These are phyloP conservation scores for Candida koratica DNA, from an alignment of 805 yeast genomes.

Conservation along the genomic window DNA sequence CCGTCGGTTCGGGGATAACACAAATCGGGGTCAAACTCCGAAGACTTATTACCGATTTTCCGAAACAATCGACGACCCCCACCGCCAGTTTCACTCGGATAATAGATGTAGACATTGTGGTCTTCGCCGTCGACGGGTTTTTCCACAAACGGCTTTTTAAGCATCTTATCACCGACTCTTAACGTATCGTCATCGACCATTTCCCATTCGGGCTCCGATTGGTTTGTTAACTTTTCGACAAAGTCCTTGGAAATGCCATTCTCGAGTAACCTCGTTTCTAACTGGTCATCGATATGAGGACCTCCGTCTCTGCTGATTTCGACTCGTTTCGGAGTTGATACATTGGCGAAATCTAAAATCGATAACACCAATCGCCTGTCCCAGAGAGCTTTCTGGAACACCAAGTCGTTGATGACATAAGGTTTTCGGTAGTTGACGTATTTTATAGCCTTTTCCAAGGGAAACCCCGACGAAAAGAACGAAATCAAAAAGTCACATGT, in stretches of 20 bases:
- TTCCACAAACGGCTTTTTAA: conserved; percentile 92
- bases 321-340: conserved; percentile 83
- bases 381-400: conserved; percentile 94
- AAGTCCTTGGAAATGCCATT: conserved; percentile 38
- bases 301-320: conserved; percentile 97
- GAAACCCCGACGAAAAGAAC: conserved; percentile 95
- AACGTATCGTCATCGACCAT: conserved; percentile 81
- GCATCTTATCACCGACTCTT: conserved; percentile 63
- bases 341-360: conserved; percentile 73
- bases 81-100: conserved; percentile 85
- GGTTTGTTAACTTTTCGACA: conserved; percentile 60
- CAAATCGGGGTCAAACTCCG: conserved; percentile 87
- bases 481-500: conserved; percentile 93
- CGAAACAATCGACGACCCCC: conserved; percentile 95
- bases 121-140: conserved; percentile 99
- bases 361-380: conserved; percentile 86
- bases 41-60: conserved; percentile 93
- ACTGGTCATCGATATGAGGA: conserved; percentile 67
- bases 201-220: conserved; percentile 72
- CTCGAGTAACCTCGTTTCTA: conserved; percentile 44
- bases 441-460: conserved; percentile 88
- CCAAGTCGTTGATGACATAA: conserved; percentile 79
- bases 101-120: conserved; percentile 92
- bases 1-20: conserved; percentile 79
- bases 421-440: conserved; percentile 90